phyloP scores from a whole-genome alignment of 768 basidiomycete species.

The Tylopilus cervinicoccineus region DNA sequence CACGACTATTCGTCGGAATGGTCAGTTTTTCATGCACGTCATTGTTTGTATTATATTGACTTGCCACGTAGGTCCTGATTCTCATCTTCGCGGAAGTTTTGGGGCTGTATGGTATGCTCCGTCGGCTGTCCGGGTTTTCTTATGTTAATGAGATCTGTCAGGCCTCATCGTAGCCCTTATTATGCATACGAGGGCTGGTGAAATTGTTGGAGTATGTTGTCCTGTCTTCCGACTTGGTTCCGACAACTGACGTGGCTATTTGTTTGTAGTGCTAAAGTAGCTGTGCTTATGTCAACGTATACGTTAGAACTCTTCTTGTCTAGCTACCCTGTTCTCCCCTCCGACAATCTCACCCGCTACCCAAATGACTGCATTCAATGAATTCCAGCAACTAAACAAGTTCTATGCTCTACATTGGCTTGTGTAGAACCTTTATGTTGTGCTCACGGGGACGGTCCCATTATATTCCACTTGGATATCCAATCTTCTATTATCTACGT shows the following conservation, averaged over 20 bases:
- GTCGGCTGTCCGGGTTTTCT: not conserved
- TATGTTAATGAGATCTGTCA: conserved; percentile 15
- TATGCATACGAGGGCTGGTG: conserved; percentile 70
- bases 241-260: not conserved
- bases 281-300: conserved; percentile 2
- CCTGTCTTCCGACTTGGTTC: not conserved
- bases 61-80: conserved; percentile 71
- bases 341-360: conserved; percentile 8
- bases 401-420: not conserved
- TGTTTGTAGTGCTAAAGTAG: conserved; percentile 23
- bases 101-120: conserved; percentile 74
- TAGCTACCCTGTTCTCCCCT: not conserved
- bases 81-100: conserved; percentile 96
- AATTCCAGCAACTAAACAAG: not conserved
- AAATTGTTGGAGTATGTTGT: conserved; percentile 16
- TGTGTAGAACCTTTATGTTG: too few relatives aligned
- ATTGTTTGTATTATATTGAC: conserved; percentile 2
- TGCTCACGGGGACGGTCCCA: too few relatives aligned
- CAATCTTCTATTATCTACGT: too few relatives aligned
- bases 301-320: conserved; percentile 10
- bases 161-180: conserved; percentile 92
- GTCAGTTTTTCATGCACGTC: conserved; percentile 35
- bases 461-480: too few relatives aligned
- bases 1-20: conserved; percentile 92
- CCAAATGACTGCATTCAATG: not conserved